A percentile compares a stretch with the other conserved stretches of the same genome.
Conservation (phyloP, 2,329 filamentous ascomycete genomes). For the Pseudopyricularia javanii region DNA sequence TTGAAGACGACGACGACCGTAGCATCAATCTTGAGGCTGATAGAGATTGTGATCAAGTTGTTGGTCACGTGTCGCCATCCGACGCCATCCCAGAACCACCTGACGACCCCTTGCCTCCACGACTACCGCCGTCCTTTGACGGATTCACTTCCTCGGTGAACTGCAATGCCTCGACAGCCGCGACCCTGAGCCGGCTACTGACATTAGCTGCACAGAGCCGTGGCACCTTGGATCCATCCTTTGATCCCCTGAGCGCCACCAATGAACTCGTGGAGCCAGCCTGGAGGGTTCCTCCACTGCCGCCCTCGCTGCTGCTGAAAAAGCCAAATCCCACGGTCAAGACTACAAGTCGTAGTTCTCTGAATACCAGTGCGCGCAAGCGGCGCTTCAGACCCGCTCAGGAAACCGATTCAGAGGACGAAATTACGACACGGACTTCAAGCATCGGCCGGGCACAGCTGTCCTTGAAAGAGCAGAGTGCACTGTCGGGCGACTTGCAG, state of each 20-base stretch:
- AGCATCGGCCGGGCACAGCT: background rate
- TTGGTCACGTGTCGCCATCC: background rate
- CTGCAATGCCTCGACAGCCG: background rate
- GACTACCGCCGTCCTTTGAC: slow-evolving; percentile 1
- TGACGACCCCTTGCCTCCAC: background rate
- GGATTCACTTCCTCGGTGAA: slow-evolving; percentile 3
- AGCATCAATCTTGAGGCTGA: background rate
- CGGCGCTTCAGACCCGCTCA: background rate
- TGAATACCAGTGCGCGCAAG: background rate
- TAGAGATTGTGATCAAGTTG: background rate
- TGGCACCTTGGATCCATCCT: background rate
- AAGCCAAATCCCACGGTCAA: background rate
- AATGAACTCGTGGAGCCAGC: slow-evolving; percentile 18
- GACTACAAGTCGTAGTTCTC: no score
- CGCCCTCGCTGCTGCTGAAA: slow-evolving; percentile 10
- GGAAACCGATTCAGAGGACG: slow-evolving; percentile 2
- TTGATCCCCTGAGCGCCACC: slow-evolving; percentile 6
- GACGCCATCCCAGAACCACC: background rate
- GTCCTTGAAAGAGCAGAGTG: background rate
- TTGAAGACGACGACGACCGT: slow-evolving; percentile 4
- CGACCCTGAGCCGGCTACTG: background rate
- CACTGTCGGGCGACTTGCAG: no score
- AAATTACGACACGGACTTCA: background rate
- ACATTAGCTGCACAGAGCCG: background rate
- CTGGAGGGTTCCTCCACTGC: slow-evolving; percentile 24